A percentile compares a stretch with the other conserved stretches of the same genome.
phyloP scores from a whole-genome alignment of 805 yeast genomes.

The Wickerhamomyces bisporus region DNA sequence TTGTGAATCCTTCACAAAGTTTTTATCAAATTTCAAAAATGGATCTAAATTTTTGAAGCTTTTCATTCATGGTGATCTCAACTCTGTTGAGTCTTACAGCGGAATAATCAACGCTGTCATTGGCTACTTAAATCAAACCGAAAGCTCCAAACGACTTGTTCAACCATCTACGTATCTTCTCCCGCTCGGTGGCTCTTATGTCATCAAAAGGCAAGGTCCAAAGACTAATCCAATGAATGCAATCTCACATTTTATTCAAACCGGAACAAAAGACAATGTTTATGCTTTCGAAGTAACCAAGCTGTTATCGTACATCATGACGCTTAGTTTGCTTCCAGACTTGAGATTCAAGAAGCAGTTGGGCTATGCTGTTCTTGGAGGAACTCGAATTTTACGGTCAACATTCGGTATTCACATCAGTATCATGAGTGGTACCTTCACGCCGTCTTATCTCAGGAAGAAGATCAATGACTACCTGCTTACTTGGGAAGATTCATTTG shows the following conservation, averaged over 20 bases:
- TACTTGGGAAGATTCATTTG: slow-evolving; percentile 33
- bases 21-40: slow-evolving; percentile 25
- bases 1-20: slow-evolving; percentile 26
- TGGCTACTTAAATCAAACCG: slow-evolving; percentile 18
- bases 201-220: slow-evolving; percentile 30
- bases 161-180: slow-evolving; percentile 36
- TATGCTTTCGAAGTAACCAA: slow-evolving; percentile 36
- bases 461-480: slow-evolving; percentile 45
- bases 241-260: slow-evolving; percentile 50
- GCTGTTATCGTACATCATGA: slow-evolving; percentile 42
- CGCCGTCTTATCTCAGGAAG: slow-evolving; percentile 35
- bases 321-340: slow-evolving; percentile 38
- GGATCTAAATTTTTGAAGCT: slow-evolving; percentile 32
- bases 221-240: slow-evolving; percentile 47
- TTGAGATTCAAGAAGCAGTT: slow-evolving; percentile 52
- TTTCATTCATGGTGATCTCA: slow-evolving; percentile 48
- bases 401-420: slow-evolving; percentile 56
- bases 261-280: slow-evolving; percentile 41
- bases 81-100: slow-evolving; percentile 19
- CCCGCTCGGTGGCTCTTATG: slow-evolving; percentile 31
- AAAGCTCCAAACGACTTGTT: too few relatives aligned
- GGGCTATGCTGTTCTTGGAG: slow-evolving; percentile 60
- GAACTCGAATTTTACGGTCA: slow-evolving; percentile 43
- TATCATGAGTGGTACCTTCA: slow-evolving; percentile 45
- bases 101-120: slow-evolving; percentile 24